These are phyloP conservation scores for Sugiyamaella chiloensis DNA, from an alignment of 805 yeast genomes.

Conservation along the genomic window DNA sequence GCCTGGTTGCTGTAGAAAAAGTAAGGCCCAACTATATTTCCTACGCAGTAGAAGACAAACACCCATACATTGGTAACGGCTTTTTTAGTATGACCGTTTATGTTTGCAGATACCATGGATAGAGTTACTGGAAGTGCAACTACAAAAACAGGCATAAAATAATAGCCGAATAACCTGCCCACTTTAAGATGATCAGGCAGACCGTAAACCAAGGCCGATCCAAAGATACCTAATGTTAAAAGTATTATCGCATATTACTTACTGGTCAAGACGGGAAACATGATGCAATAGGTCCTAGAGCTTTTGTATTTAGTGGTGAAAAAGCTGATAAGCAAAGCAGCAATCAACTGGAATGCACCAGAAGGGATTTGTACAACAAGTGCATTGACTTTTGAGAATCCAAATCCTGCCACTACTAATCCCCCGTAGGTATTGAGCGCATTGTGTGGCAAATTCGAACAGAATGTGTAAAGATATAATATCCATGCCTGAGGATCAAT, in stretches of 20 bases:
- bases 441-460: conserved; percentile 44
- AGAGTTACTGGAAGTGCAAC: conserved; percentile 3
- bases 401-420: neutral
- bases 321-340: neutral
- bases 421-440: neutral
- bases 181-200: neutral
- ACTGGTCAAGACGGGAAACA: neutral
- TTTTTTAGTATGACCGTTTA: conserved; percentile 59
- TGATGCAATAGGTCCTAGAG: neutral
- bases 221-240: neutral
- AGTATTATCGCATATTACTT: neutral
- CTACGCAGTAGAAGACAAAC: conserved; percentile 50
- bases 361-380: neutral
- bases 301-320: neutral
- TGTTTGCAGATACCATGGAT: conserved; percentile 38
- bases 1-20: conserved; percentile 30
- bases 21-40: conserved; percentile 56
- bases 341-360: neutral
- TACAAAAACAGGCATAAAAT: neutral
- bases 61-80: conserved; percentile 43
- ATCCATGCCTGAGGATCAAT: conserved; percentile 29
- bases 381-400: neutral
- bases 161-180: neutral
- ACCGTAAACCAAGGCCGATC: neutral
- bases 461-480: conserved; percentile 40